A percentile compares a stretch with the other conserved stretches of the same genome.
phyloP scores from a whole-genome alignment of 331 rosid species.

The Malus hybrid region DNA sequence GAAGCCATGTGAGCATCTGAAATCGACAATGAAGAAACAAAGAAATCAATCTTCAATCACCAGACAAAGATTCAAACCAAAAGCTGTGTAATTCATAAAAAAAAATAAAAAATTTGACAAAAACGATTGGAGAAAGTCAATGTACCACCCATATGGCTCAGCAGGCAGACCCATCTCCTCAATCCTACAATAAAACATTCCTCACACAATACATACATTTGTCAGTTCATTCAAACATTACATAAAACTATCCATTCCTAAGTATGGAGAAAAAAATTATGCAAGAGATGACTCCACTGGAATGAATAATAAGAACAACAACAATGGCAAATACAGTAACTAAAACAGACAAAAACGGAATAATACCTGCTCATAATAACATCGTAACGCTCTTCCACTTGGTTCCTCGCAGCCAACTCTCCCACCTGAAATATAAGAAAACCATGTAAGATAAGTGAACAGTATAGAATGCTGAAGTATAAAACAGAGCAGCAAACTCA shows the following conservation, averaged over 20 bases:
- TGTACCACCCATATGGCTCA: conserved; percentile 48
- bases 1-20: too few species aligned
- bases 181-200: conserved; percentile 42
- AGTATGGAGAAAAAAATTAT: background rate
- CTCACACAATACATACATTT: background rate
- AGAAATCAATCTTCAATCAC: too few species aligned
- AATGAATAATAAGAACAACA: background rate
- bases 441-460: background rate
- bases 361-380: conserved; percentile 54
- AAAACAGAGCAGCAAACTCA: background rate
- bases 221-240: background rate
- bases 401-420: conserved; percentile 85
- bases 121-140: too few species aligned
- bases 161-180: conserved; percentile 60
- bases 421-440: conserved; percentile 55
- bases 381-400: conserved; percentile 80
- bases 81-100: too few species aligned
- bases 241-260: background rate
- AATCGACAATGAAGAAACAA: too few species aligned
- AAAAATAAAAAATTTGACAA: too few species aligned
- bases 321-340: background rate
- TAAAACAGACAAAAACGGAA: background rate
- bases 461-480: background rate
- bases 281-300: background rate
- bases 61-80: too few species aligned